A percentile compares a stretch with the other conserved stretches of the same genome.
Conservation (phyloP, 768 basidiomycete species). For the Auricularia sp. region DNA sequence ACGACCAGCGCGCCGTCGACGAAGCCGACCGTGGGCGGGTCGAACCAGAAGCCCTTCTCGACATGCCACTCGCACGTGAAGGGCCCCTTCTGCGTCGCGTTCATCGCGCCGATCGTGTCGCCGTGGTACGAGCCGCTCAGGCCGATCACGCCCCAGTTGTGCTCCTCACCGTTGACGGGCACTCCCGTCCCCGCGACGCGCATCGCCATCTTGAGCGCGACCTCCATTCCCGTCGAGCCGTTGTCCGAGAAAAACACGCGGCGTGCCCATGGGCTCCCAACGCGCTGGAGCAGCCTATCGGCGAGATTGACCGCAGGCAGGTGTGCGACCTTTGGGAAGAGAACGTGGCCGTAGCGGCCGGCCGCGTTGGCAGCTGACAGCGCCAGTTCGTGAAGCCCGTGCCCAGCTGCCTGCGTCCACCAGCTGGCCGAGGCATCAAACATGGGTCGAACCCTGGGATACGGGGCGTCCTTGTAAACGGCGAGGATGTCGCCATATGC, state of each 20-base stretch:
- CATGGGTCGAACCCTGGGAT: slow-evolving; percentile 27
- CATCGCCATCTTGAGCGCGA: slow-evolving; percentile 95
- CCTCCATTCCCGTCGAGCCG: slow-evolving; percentile 93
- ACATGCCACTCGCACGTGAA: slow-evolving; percentile 96
- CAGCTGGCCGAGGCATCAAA: slow-evolving; percentile 93
- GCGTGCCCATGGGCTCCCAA: slow-evolving; percentile 83
- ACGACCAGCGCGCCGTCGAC: slow-evolving; percentile 48
- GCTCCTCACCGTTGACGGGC: slow-evolving; percentile 18
- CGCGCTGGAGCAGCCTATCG: slow-evolving; percentile 61
- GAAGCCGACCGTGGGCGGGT: slow-evolving; percentile 71
- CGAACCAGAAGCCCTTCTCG: slow-evolving; percentile 88
- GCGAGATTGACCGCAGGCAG: slow-evolving; percentile 76
- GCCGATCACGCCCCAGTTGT: slow-evolving; percentile 67
- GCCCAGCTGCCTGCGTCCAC: slow-evolving; percentile 95
- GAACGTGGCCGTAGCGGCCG: slow-evolving; percentile 93
- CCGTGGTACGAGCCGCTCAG: slow-evolving; percentile 93
- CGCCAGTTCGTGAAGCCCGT: slow-evolving; percentile 61
- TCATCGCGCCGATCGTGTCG: slow-evolving; percentile 96
- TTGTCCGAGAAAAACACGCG: slow-evolving; percentile 91
- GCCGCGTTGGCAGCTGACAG: slow-evolving; percentile 83
- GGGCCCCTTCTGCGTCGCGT: slow-evolving; percentile 78
- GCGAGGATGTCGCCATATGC: slow-evolving; percentile 83
- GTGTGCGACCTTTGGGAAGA: slow-evolving; percentile 86
- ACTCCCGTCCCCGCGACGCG: slow-evolving; percentile 47
- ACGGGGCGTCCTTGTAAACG: slow-evolving; percentile 32